phyloP scores from a whole-genome alignment of 768 basidiomycete genomes.

The Amanita jacksonii region DNA sequence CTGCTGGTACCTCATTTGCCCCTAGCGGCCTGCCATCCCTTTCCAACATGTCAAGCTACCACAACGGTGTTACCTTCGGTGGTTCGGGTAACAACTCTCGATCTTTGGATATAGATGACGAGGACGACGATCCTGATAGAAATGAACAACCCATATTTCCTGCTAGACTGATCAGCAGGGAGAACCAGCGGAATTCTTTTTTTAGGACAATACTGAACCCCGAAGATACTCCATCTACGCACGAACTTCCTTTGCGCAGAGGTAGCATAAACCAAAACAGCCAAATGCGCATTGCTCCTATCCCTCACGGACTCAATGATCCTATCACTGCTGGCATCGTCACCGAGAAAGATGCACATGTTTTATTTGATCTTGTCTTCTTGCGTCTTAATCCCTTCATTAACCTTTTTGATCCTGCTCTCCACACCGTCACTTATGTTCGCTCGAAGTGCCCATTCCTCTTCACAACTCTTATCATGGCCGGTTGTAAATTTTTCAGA shows the following conservation, averaged over 20 bases:
- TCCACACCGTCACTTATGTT: conserved; percentile 75
- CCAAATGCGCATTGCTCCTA: conserved; percentile 27
- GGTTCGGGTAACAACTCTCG: conserved; percentile 27
- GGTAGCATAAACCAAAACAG: conserved; percentile 32
- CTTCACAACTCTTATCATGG: conserved; percentile 79
- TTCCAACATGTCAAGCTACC: conserved; percentile 28
- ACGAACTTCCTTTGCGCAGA: conserved; percentile 22
- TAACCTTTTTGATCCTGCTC: conserved; percentile 79
- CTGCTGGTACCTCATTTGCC: conserved; percentile 27
- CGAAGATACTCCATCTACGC: conserved; percentile 34
- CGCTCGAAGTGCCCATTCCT: conserved; percentile 74
- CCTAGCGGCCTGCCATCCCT: conserved; percentile 41
- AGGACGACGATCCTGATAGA: conserved; percentile 58
- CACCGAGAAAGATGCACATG: conserved; percentile 57
- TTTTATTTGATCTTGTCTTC: conserved; percentile 72
- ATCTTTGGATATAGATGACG: conserved; percentile 46
- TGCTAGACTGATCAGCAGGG: conserved; percentile 61
- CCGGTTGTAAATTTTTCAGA: conserved; percentile 76
- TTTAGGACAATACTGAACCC: conserved; percentile 80
- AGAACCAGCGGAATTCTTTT: conserved; percentile 67
- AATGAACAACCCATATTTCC: conserved; percentile 61
- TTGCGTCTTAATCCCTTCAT: conserved; percentile 83
- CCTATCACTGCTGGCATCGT: conserved; percentile 67
- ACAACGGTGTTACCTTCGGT: conserved; percentile 24
- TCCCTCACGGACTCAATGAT: conserved; percentile 39